Percentiles rank a stretch among this genome's conserved stretches.
Evolutionary conservation across 441 rosid genomes (phyloP).

Genomic region (Populus hybrid): DNA sequence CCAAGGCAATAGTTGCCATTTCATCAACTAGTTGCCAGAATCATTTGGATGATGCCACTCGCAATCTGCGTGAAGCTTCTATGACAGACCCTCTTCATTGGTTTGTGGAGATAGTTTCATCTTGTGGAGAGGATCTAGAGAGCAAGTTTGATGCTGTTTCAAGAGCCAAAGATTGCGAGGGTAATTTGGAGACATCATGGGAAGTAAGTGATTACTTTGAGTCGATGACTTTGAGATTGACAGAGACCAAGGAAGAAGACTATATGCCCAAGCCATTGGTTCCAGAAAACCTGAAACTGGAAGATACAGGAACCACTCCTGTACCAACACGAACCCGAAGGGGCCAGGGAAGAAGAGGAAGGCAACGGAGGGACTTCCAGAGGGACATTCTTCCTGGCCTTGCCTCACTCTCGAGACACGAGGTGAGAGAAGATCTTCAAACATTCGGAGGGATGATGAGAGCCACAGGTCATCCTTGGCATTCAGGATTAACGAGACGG

Average conservation of each 20-base stretch:
- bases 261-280: slow-evolving; percentile 76
- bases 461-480: slow-evolving; percentile 74
- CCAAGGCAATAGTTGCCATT: slow-evolving; percentile 74
- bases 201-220: slow-evolving; percentile 78
- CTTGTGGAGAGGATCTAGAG: slow-evolving; percentile 48
- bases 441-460: slow-evolving; percentile 81
- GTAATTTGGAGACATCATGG: slow-evolving; percentile 36
- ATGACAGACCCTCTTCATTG: slow-evolving; percentile 62
- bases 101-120: slow-evolving; percentile 65
- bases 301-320: slow-evolving; percentile 41
- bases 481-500: slow-evolving; percentile 65
- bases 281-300: slow-evolving; percentile 55
- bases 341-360: slow-evolving; percentile 88
- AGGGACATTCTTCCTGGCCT: slow-evolving; percentile 98
- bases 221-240: slow-evolving; percentile 66
- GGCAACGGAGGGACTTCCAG: slow-evolving; percentile 95
- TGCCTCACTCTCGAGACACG: slow-evolving; percentile 76
- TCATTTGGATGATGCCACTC: slow-evolving; percentile 30
- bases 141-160: slow-evolving; percentile 36
- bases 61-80: slow-evolving; percentile 39
- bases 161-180: slow-evolving; percentile 33
- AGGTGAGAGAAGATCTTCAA: slow-evolving; percentile 93
- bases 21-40: slow-evolving; percentile 33
- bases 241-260: slow-evolving; percentile 63
- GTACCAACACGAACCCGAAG: slow-evolving; percentile 49